phyloP scores from a whole-genome alignment of 2,329 filamentous ascomycete genomes.

The Monilinia fructigena region DNA sequence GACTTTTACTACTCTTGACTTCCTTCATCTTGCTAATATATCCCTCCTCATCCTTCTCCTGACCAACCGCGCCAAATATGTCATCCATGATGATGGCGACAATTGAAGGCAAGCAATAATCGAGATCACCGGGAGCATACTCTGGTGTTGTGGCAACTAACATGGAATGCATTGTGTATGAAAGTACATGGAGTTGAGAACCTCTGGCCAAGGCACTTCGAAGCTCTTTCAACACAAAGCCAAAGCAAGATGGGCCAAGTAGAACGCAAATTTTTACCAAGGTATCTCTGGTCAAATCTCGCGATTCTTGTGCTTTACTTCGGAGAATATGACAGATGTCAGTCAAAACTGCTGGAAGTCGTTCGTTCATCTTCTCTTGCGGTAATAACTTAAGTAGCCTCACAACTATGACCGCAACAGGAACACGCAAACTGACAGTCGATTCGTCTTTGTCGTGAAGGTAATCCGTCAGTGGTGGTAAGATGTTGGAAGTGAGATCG shows the following conservation, averaged over 20 bases:
- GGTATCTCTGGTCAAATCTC: conserved; percentile 88
- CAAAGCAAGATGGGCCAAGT: conserved; percentile 78
- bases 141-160: conserved; percentile 71
- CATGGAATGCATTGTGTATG: conserved; percentile 91
- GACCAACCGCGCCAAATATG: conserved; percentile 86
- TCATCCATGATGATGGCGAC: conserved; percentile 93
- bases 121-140: conserved; percentile 77
- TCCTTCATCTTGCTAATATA: conserved; percentile 97
- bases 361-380: conserved; percentile 66
- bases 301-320: conserved; percentile 81
- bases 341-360: conserved; percentile 78
- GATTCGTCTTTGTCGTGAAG: conserved; percentile 93
- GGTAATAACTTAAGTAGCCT: conserved; percentile 84
- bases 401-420: conserved; percentile 82
- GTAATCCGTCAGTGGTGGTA: conserved; percentile 78
- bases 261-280: conserved; percentile 79
- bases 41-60: conserved; percentile 95
- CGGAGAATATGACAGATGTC: conserved; percentile 92
- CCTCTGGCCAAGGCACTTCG: conserved; percentile 78
- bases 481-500: conserved; percentile 71
- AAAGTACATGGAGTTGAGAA: conserved; percentile 92
- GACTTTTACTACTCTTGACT: conserved; percentile 96
- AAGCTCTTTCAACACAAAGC: conserved; percentile 91
- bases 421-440: conserved; percentile 88
- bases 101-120: conserved; percentile 79